phyloP scores from a whole-genome alignment of 768 basidiomycete genomes.

The Rhizopogon vulgaris region DNA sequence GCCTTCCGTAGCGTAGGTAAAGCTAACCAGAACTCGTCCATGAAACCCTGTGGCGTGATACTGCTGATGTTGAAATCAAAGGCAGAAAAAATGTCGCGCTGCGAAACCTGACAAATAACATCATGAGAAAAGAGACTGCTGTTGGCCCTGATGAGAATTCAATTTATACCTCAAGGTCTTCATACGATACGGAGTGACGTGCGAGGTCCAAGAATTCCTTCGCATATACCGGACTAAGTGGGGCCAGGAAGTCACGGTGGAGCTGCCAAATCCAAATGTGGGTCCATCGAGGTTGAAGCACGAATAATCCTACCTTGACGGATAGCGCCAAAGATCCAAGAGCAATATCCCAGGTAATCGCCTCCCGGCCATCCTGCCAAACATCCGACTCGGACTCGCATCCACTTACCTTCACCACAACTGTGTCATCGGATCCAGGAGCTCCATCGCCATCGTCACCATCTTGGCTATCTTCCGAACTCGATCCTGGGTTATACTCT shows the following conservation, averaged over 20 bases:
- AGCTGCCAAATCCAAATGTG: slow-evolving; percentile 31
- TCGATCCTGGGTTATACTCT: background rate
- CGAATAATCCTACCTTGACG: slow-evolving; percentile 42
- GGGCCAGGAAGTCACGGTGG: slow-evolving; percentile 57
- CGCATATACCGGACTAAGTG: slow-evolving; percentile 47
- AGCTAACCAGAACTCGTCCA: slow-evolving; percentile 55
- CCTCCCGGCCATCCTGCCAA: slow-evolving; percentile 9
- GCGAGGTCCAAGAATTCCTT: slow-evolving; percentile 46
- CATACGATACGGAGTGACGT: slow-evolving; percentile 37
- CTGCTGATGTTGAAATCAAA: slow-evolving; percentile 45
- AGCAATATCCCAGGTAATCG: slow-evolving; percentile 52
- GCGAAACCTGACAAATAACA: slow-evolving; percentile 35
- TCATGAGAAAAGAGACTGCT: background rate
- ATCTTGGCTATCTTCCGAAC: slow-evolving; percentile 3
- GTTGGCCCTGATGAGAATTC: background rate
- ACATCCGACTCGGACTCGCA: background rate
- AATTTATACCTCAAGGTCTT: slow-evolving; percentile 47
- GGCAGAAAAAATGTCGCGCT: slow-evolving; percentile 47
- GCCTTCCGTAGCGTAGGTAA: slow-evolving; percentile 45
- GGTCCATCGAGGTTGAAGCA: background rate
- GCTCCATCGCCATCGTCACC: slow-evolving; percentile 2
- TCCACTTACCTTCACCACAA: background rate
- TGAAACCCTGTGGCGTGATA: slow-evolving; percentile 42
- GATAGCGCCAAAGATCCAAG: slow-evolving; percentile 54
- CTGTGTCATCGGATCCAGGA: background rate